phyloP scores from a whole-genome alignment of 768 basidiomycete species.

The Kwoniella europaea region DNA sequence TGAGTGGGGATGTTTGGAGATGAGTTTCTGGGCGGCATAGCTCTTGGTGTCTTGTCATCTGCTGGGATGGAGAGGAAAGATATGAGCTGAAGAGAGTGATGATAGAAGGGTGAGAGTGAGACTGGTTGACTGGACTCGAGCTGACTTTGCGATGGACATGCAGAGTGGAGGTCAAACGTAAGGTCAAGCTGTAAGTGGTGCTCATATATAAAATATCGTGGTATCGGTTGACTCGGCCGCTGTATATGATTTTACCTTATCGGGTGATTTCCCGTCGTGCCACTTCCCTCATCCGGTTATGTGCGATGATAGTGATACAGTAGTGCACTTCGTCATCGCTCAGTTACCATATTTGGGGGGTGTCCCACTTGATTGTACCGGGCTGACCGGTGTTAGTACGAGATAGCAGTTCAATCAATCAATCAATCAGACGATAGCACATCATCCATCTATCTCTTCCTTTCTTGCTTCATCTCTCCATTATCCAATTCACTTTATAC shows the following conservation, averaged over 20 bases:
- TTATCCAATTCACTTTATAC: conserved; percentile 8
- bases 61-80: too few species aligned
- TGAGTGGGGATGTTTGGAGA: background rate
- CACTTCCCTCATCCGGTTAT: conserved; percentile 8
- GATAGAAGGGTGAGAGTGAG: background rate
- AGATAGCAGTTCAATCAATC: background rate
- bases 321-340: conserved; percentile 4
- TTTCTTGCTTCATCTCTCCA: conserved; percentile 10
- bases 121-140: conserved; percentile 3
- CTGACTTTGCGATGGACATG: background rate
- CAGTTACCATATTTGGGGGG: background rate
- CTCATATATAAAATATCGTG: background rate
- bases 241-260: conserved; percentile 4
- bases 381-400: conserved; percentile 10
- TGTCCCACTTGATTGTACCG: conserved; percentile 1
- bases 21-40: background rate
- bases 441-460: conserved; percentile 17
- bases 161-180: conserved; percentile 4
- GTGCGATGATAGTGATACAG: background rate
- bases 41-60: too few species aligned
- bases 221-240: conserved; percentile 8
- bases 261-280: conserved; percentile 2
- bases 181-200: background rate
- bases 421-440: conserved; percentile 17
- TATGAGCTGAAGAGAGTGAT: background rate